Conservation (phyloP, 2,329 filamentous ascomycete genomes). For the Trichoderma endophyticum region DNA sequence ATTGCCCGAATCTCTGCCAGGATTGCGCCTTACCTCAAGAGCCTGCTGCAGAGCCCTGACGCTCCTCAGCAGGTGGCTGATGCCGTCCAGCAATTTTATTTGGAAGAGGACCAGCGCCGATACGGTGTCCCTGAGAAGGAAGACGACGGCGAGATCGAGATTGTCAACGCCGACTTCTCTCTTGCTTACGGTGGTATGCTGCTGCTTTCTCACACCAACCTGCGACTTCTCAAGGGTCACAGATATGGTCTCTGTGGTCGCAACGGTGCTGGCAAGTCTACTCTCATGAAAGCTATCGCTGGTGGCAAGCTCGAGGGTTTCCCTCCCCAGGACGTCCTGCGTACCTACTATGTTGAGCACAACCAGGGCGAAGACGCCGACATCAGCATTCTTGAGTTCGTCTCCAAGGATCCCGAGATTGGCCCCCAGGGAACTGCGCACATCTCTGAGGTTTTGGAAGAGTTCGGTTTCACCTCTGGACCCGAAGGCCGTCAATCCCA, state of each 20-base stretch:
- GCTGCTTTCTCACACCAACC: slow-evolving; percentile 90
- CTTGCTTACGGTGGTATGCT: slow-evolving; percentile 98
- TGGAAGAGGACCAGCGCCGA: slow-evolving; percentile 82
- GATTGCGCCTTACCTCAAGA: slow-evolving; percentile 71
- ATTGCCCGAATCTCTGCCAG: slow-evolving; percentile 67
- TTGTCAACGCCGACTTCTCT: slow-evolving; percentile 97
- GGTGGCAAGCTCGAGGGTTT: slow-evolving; percentile 96
- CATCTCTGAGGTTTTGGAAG: slow-evolving; percentile 77
- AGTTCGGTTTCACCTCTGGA: slow-evolving; percentile 91
- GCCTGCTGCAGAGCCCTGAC: slow-evolving; percentile 61
- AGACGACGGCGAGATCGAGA: slow-evolving; percentile 89
- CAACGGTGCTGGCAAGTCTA: slow-evolving; percentile 98
- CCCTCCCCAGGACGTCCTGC: slow-evolving; percentile 84
- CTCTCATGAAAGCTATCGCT: slow-evolving; percentile 94
- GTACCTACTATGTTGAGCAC: slow-evolving; percentile 98
- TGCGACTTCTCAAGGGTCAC: slow-evolving; percentile 91
- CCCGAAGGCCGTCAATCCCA: slow-evolving; percentile 85
- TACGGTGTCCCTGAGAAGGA: slow-evolving; percentile 81
- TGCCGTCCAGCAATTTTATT: slow-evolving; percentile 71
- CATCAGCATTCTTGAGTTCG: slow-evolving; percentile 91
- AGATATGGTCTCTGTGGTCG: slow-evolving; percentile 95
- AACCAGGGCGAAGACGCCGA: slow-evolving; percentile 98
- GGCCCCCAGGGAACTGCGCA: slow-evolving; percentile 73
- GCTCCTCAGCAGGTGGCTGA: slow-evolving; percentile 63
- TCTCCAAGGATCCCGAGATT: slow-evolving; percentile 83